phyloP scores from a whole-genome alignment of 2,329 filamentous ascomycete genomes.

The Escovopsis sp. region DNA sequence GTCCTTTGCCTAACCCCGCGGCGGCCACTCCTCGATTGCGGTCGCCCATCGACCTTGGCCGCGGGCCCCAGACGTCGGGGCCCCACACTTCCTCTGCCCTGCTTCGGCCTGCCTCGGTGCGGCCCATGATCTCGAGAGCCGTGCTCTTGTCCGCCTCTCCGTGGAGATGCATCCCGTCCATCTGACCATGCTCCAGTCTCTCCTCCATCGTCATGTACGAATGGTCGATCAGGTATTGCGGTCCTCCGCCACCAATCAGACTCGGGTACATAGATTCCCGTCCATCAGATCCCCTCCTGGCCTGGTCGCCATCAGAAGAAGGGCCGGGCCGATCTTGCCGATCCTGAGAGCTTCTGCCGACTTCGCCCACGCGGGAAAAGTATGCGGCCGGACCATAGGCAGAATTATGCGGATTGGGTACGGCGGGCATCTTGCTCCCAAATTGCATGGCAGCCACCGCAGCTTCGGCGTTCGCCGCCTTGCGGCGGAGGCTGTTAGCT shows the following conservation, averaged over 20 bases:
- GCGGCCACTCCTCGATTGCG: slow-evolving; percentile 13
- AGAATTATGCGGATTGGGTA: slow-evolving; percentile 8
- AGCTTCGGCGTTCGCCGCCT: slow-evolving; percentile 45
- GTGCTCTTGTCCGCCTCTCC: slow-evolving; percentile 32
- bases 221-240: slow-evolving; percentile 25
- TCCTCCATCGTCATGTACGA: slow-evolving; percentile 32
- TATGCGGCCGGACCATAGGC: slow-evolving; percentile 13
- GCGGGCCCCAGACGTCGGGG: slow-evolving; percentile 28
- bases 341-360: slow-evolving; percentile 11
- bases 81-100: slow-evolving; percentile 37
- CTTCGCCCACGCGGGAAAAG: slow-evolving; percentile 10
- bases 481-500: slow-evolving; percentile 56
- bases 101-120: slow-evolving; percentile 33
- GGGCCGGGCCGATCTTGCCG: slow-evolving; percentile 14
- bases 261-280: slow-evolving; percentile 27
- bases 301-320: slow-evolving; percentile 12
- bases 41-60: slow-evolving; percentile 15
- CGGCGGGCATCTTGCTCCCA: slow-evolving; percentile 3
- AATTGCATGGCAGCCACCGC: slow-evolving; percentile 22
- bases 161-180: slow-evolving; percentile 29
- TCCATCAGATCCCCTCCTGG: slow-evolving; percentile 24
- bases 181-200: slow-evolving; percentile 30
- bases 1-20: slow-evolving; percentile 14
- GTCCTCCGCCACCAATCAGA: slow-evolving; percentile 27
- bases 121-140: slow-evolving; percentile 35